phyloP scores from a whole-genome alignment of 495 filamentous ascomycete species.

The Hypoxylon lienhwacheense region DNA sequence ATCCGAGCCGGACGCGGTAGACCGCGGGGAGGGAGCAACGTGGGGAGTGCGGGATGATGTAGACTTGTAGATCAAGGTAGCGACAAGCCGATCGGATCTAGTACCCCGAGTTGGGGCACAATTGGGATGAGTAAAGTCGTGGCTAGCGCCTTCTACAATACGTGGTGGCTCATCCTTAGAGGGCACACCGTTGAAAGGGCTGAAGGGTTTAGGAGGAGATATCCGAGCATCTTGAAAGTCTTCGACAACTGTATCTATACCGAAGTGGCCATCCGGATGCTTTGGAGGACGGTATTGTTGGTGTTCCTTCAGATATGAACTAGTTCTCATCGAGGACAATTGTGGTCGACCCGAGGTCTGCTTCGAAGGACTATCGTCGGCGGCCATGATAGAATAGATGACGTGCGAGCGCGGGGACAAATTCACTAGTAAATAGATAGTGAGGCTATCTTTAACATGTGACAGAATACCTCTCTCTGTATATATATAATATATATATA shows the following conservation, averaged over 20 bases:
- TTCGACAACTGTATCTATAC: conserved; percentile 59
- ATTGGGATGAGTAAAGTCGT: conserved; percentile 58
- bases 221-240: conserved; percentile 42
- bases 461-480: too few relatives aligned
- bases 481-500: too few relatives aligned
- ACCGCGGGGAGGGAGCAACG: conserved; percentile 40
- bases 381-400: conserved; percentile 38
- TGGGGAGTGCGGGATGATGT: conserved; percentile 39
- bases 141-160: conserved; percentile 59
- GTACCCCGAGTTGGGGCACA: conserved; percentile 53
- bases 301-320: conserved; percentile 71
- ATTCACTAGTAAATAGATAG: conserved; percentile 3
- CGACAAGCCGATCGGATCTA: conserved; percentile 55
- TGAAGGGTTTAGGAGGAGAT: conserved; percentile 43
- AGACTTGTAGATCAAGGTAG: conserved; percentile 71
- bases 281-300: conserved; percentile 72
- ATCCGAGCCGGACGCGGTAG: conserved; percentile 42
- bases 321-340: conserved; percentile 60
- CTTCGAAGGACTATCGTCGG: conserved; percentile 37
- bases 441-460: neutral
- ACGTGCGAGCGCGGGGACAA: neutral
- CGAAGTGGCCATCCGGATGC: conserved; percentile 52
- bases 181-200: conserved; percentile 56
- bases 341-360: conserved; percentile 45
- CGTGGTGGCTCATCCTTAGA: conserved; percentile 53